Percentiles rank a stretch among this genome's conserved stretches.
phyloP scores from a whole-genome alignment of 2,329 filamentous ascomycete genomes.

The Penicillium crustosum region DNA sequence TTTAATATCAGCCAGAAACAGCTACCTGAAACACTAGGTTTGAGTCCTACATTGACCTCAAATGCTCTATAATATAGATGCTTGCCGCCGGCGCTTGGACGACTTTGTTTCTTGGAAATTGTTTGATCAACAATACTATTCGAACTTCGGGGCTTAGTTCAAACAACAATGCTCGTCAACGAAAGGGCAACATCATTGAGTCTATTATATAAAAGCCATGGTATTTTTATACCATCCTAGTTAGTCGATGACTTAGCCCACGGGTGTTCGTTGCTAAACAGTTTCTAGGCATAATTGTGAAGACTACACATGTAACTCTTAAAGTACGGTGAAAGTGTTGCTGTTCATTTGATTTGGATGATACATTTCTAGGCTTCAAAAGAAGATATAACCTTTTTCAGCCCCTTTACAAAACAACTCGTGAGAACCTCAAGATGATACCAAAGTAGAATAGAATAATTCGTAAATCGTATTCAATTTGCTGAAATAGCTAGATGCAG shows the following conservation, averaged over 20 bases:
- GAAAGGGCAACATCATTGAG: background rate
- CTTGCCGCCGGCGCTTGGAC: background rate
- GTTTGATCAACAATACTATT: background rate
- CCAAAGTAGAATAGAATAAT: background rate
- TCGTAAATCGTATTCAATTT: background rate
- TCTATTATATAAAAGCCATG: background rate
- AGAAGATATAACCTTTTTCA: background rate
- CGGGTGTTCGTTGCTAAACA: too few relatives aligned
- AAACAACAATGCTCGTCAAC: background rate
- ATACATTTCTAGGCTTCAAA: background rate
- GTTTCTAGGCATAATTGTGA: too few relatives aligned
- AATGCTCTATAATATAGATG: background rate
- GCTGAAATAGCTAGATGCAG: background rate
- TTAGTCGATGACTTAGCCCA: background rate
- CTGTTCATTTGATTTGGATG: background rate
- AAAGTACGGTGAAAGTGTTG: too few relatives aligned
- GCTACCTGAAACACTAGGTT: background rate
- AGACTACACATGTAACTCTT: too few relatives aligned
- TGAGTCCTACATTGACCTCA: background rate
- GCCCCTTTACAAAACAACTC: too few relatives aligned
- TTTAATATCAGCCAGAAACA: background rate
- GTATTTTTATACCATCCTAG: background rate
- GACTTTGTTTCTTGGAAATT: background rate
- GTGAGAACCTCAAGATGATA: background rate
- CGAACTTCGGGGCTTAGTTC: background rate